Evolutionary conservation across 306 rosid genomes (phyloP).

Genomic region (Corylus heterophylla): DNA sequence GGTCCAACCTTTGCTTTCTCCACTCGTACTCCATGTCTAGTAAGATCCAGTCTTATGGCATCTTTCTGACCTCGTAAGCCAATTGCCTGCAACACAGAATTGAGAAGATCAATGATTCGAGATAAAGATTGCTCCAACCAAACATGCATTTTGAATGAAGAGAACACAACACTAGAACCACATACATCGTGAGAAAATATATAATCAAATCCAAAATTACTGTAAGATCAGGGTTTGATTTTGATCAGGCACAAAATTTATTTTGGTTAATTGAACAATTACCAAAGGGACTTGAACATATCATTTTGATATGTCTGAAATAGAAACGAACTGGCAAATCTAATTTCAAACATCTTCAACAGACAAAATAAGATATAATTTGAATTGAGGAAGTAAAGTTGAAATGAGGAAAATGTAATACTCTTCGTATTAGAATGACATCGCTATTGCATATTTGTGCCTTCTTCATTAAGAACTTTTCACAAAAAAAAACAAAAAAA

Average conservation of each 20-base stretch:
- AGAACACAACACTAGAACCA: background rate
- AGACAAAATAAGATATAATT: background rate
- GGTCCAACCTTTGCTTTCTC: constrained; percentile 97
- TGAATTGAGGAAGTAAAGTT: background rate
- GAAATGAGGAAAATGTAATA: background rate
- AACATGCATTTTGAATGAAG: background rate
- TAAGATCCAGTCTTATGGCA: constrained; percentile 75
- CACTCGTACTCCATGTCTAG: constrained; percentile 51
- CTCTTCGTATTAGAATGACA: background rate
- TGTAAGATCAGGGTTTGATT: background rate
- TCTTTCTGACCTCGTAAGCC: constrained; percentile 66
- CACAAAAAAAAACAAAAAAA: background rate
- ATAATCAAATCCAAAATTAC: background rate
- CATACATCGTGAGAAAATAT: background rate
- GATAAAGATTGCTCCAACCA: constrained; percentile 16
- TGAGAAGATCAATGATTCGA: constrained; percentile 25
- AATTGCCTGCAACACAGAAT: constrained; percentile 59
- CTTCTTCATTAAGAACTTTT: background rate
- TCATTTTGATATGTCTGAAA: background rate
- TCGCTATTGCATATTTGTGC: background rate
- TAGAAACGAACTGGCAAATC: background rate
- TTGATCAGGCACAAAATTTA: background rate
- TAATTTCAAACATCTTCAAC: background rate
- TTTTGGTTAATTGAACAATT: background rate
- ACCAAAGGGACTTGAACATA: background rate